These are phyloP conservation scores for Chlorella ohadii DNA, from an alignment of 139 green algal species.

Conservation along the genomic window DNA sequence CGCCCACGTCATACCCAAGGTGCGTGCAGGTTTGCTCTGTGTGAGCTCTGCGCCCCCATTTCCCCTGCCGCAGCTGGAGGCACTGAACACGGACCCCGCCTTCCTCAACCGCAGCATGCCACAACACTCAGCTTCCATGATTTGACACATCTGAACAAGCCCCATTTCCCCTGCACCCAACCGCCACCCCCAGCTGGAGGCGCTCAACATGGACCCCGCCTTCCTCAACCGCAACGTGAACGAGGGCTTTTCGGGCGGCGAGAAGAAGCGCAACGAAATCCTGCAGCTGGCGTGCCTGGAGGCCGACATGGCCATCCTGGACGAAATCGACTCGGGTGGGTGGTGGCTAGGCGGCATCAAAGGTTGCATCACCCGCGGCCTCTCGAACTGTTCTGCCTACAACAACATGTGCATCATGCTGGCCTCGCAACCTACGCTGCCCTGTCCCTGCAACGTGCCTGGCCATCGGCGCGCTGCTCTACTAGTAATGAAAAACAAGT, in stretches of 20 bases:
- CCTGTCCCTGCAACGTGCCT: too few relatives aligned
- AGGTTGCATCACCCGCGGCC: too few relatives aligned
- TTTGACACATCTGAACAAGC: too few relatives aligned
- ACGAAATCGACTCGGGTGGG: constrained; percentile 84
- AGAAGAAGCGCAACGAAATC: constrained; percentile 99
- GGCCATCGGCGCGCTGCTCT: too few relatives aligned
- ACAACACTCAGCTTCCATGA: too few relatives aligned
- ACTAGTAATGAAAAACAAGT: too few relatives aligned
- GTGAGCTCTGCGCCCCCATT: too few relatives aligned
- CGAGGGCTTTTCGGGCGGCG: constrained; percentile 97
- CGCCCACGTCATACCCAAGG: constrained; percentile 93
- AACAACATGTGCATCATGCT: too few relatives aligned
- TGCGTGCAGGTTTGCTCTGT: background rate
- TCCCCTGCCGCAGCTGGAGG: constrained; percentile 81
- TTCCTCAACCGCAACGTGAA: constrained; percentile 99
- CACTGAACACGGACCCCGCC: constrained; percentile 96
- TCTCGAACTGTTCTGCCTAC: too few relatives aligned
- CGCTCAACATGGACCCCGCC: constrained; percentile 96
- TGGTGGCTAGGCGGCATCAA: too few relatives aligned
- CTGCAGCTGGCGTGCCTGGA: constrained; percentile 94
- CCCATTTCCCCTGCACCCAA: too few relatives aligned
- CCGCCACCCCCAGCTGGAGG: constrained; percentile 83
- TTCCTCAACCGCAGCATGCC: constrained; percentile 98
- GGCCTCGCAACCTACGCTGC: too few relatives aligned
- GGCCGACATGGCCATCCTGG: constrained; percentile 86